A percentile compares a stretch with the other conserved stretches of the same genome.
Conservation (phyloP, 495 filamentous ascomycete genomes). For the Neurospora sp. region DNA sequence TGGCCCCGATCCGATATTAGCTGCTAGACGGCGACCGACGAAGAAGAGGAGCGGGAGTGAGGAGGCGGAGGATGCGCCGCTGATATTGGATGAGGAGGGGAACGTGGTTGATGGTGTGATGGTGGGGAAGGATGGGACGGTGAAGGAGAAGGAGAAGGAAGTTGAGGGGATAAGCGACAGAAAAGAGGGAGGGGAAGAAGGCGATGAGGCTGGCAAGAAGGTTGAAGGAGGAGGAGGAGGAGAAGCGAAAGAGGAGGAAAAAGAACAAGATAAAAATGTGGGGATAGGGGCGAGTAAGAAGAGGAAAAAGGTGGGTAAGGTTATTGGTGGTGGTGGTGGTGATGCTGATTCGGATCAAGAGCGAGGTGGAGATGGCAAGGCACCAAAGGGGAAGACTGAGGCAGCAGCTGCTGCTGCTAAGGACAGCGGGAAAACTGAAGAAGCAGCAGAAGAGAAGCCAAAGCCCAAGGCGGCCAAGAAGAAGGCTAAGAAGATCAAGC, state of each 20-base stretch:
- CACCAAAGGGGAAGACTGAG: conserved; percentile 1
- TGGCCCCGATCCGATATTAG: conserved; percentile 33
- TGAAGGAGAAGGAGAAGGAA: conserved; percentile 11
- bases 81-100: conserved; percentile 36
- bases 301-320: conserved; percentile 39
- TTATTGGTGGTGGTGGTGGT: conserved; percentile 29
- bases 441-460: not conserved
- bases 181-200: not conserved
- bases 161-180: not conserved
- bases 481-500: conserved; percentile 49
- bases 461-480: conserved; percentile 22
- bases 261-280: conserved; percentile 6
- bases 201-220: not conserved
- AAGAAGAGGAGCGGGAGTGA: conserved; percentile 32
- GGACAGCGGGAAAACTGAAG: conserved; percentile 3
- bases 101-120: conserved; percentile 26
- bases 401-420: not conserved
- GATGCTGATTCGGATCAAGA: conserved; percentile 6
- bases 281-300: conserved; percentile 35
- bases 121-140: conserved; percentile 28
- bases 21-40: conserved; percentile 25
- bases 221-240: not conserved
- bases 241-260: not conserved
- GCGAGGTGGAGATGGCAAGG: conserved; percentile 10
- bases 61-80: conserved; percentile 39